Conservation (phyloP, 2,329 filamentous ascomycete species). For the Stemphylium beticola region DNA sequence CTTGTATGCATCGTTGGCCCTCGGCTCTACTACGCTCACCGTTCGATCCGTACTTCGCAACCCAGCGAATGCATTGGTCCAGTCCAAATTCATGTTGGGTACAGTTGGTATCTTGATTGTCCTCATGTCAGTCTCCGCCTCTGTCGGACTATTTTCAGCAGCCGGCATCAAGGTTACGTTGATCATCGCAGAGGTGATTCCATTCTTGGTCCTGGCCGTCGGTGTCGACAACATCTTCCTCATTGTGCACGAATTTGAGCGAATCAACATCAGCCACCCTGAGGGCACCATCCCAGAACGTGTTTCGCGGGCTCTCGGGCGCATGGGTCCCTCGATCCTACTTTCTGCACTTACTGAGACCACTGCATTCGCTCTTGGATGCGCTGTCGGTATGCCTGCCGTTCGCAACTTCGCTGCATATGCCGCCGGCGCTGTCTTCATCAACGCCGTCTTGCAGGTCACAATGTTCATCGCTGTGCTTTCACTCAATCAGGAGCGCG, state of each 20-base stretch:
- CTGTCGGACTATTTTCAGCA: slow-evolving; percentile 92
- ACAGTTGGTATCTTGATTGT: slow-evolving; percentile 94
- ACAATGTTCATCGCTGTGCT: slow-evolving; percentile 96
- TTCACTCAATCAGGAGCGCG: slow-evolving; percentile 86
- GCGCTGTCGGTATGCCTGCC: slow-evolving; percentile 96
- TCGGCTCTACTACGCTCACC: slow-evolving; percentile 85
- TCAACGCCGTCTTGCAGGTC: slow-evolving; percentile 95
- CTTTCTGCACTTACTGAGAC: slow-evolving; percentile 96
- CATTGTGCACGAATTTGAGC: slow-evolving; percentile 97
- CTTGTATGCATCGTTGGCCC: slow-evolving; percentile 88
- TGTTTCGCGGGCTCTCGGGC: slow-evolving; percentile 84
- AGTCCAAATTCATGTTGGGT: slow-evolving; percentile 97
- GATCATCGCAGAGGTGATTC: slow-evolving; percentile 98
- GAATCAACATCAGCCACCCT: slow-evolving; percentile 89
- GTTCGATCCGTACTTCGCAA: slow-evolving; percentile 79
- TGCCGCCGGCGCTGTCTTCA: slow-evolving; percentile 92
- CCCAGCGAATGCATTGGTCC: slow-evolving; percentile 82
- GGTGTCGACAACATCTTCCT: slow-evolving; percentile 99
- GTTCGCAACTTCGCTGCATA: slow-evolving; percentile 98
- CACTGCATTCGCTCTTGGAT: slow-evolving; percentile 87
- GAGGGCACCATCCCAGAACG: slow-evolving; percentile 87
- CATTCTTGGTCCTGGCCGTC: slow-evolving; percentile 93
- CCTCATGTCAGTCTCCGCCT: slow-evolving; percentile 94
- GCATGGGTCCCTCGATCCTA: slow-evolving; percentile 96
- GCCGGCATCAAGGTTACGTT: slow-evolving; percentile 90